A percentile compares a stretch with the other conserved stretches of the same genome.
phyloP scores from a whole-genome alignment of 495 filamentous ascomycete genomes.

The Lophium mytilinum region DNA sequence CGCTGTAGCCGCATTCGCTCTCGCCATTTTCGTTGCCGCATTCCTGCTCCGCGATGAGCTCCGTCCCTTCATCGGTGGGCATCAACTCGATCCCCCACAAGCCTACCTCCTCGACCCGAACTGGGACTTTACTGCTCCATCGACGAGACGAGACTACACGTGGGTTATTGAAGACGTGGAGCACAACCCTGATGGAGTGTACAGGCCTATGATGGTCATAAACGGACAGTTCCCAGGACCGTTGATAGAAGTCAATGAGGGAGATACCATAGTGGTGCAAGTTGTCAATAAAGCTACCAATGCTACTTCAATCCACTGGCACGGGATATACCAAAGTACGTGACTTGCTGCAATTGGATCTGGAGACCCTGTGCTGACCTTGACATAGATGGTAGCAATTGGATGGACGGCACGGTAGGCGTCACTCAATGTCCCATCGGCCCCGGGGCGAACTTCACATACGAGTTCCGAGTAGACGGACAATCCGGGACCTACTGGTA shows the following conservation, averaged over 20 bases:
- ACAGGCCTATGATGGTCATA: slow-evolving; percentile 38
- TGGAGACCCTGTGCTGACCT: too few species aligned
- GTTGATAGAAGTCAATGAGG: slow-evolving; percentile 23
- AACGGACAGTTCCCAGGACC: slow-evolving; percentile 25
- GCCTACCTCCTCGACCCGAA: slow-evolving; percentile 41
- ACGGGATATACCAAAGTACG: slow-evolving; percentile 23
- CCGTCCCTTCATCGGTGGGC: neutral
- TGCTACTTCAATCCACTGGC: slow-evolving; percentile 31
- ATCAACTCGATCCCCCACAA: neutral
- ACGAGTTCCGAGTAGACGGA: slow-evolving; percentile 28
- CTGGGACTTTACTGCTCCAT: slow-evolving; percentile 40
- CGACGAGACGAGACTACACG: slow-evolving; percentile 39
- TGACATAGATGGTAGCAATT: slow-evolving; percentile 25
- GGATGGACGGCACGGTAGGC: slow-evolving; percentile 21
- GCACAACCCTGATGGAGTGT: slow-evolving; percentile 46
- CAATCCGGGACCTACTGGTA: slow-evolving; percentile 35
- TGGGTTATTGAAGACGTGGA: slow-evolving; percentile 44
- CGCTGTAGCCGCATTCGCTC: neutral
- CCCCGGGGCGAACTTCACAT: slow-evolving; percentile 29
- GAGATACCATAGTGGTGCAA: slow-evolving; percentile 36
- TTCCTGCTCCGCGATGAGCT: slow-evolving; percentile 1
- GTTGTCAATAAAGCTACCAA: slow-evolving; percentile 40
- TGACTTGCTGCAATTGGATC: too few species aligned
- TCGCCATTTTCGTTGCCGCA: neutral
- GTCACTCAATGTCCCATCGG: slow-evolving; percentile 28